Evolutionary conservation across 2,329 filamentous ascomycete species (phyloP).

Genomic region (Claviceps sorghi): DNA sequence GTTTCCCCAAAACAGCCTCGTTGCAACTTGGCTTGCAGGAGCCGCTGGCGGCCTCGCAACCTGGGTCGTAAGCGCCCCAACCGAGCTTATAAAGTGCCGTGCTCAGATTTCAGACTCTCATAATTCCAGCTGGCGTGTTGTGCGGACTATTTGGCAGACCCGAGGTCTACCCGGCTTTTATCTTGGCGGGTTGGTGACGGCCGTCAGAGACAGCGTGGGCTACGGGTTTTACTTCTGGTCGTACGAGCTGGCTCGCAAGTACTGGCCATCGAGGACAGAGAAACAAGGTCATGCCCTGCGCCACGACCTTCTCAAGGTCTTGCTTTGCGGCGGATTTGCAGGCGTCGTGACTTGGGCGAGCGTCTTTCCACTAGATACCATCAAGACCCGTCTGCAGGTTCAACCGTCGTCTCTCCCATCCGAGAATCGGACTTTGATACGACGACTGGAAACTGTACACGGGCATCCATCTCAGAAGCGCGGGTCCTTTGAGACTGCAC

Average conservation of each 20-base stretch:
- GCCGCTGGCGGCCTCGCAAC: conserved; percentile 70
- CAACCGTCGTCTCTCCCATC: conserved; percentile 29
- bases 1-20: conserved; percentile 31
- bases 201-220: conserved; percentile 72
- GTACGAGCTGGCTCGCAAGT: conserved; percentile 61
- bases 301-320: conserved; percentile 43
- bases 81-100: conserved; percentile 80
- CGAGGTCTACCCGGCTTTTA: conserved; percentile 60
- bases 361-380: conserved; percentile 79
- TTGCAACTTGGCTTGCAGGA: conserved; percentile 64
- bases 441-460: neutral
- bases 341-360: conserved; percentile 81
- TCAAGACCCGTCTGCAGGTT: conserved; percentile 85
- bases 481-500: conserved; percentile 49
- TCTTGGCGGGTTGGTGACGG: conserved; percentile 67
- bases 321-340: conserved; percentile 76
- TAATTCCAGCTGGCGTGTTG: conserved; percentile 48
- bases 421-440: neutral
- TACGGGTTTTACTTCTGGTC: conserved; percentile 97
- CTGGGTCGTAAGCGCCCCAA: conserved; percentile 75
- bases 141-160: conserved; percentile 41
- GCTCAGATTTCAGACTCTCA: conserved; percentile 48
- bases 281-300: conserved; percentile 13
- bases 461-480: conserved; percentile 12
- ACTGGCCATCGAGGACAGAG: conserved; percentile 26